A percentile compares a stretch with the other conserved stretches of the same genome.
phyloP scores from a whole-genome alignment of 129 eudicot species.

The Lactuca saligna region DNA sequence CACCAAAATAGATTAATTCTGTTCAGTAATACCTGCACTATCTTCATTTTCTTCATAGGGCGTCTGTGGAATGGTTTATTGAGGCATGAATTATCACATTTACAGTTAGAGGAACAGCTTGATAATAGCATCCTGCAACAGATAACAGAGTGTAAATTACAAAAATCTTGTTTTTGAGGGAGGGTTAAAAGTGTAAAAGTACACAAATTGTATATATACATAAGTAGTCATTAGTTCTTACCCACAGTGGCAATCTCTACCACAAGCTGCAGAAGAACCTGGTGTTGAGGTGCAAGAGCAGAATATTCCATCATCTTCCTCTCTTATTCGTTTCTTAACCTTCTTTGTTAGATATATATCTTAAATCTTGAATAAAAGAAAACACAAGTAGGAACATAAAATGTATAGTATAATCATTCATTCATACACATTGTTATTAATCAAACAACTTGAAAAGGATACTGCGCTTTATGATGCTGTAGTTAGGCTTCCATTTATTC shows the following conservation, averaged over 20 bases:
- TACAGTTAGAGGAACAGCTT: slow-evolving; percentile 85
- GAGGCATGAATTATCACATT: slow-evolving; percentile 75
- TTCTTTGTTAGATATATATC: slow-evolving; percentile 80
- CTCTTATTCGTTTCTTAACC: slow-evolving; percentile 71
- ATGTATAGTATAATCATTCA: not conserved
- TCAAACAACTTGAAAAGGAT: slow-evolving; percentile 42
- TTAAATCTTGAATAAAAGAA: slow-evolving; percentile 40
- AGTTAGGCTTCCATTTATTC: slow-evolving; percentile 56
- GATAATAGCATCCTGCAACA: slow-evolving; percentile 82
- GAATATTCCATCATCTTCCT: slow-evolving; percentile 95
- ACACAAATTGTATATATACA: too few species aligned
- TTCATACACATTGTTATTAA: not conserved
- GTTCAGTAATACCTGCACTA: slow-evolving; percentile 56
- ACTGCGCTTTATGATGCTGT: slow-evolving; percentile 77
- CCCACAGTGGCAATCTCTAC: slow-evolving; percentile 98
- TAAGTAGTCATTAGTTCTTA: slow-evolving; percentile 34
- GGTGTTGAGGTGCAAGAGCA: slow-evolving; percentile 76
- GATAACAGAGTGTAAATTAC: not conserved
- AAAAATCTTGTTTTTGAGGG: not conserved
- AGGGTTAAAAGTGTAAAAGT: not conserved
- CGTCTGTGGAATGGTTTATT: slow-evolving; percentile 89
- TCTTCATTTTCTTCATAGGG: slow-evolving; percentile 75
- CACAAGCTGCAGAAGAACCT: slow-evolving; percentile 76
- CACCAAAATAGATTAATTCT: not conserved
- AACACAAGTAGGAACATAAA: not conserved